Conservation (phyloP, 495 filamentous ascomycete genomes). For the Daldinia childiae region DNA sequence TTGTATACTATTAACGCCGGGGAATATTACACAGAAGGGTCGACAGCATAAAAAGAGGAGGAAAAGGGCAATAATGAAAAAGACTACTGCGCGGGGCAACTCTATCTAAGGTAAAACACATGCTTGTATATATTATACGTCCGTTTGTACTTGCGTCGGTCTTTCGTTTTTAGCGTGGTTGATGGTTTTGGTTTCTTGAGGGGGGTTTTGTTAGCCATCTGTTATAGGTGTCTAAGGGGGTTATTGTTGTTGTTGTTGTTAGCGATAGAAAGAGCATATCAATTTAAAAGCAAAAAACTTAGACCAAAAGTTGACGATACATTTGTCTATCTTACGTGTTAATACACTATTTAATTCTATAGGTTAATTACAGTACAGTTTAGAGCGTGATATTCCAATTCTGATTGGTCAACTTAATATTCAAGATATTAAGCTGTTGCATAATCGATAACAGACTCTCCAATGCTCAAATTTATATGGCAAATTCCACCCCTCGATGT, state of each 20-base stretch:
- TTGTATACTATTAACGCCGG: conserved; percentile 30
- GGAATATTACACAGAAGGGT: conserved; percentile 16
- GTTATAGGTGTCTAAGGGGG: background rate
- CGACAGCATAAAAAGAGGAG: conserved; percentile 24
- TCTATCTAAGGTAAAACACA: conserved; percentile 31
- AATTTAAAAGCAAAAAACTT: conserved; percentile 27
- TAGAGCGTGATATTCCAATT: background rate
- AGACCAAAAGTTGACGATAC: background rate
- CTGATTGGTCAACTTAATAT: conserved; percentile 11
- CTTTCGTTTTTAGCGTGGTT: conserved; percentile 15
- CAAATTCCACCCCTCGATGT: background rate
- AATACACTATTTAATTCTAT: too few species aligned
- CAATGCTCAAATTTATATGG: conserved; percentile 26
- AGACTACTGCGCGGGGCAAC: conserved; percentile 31
- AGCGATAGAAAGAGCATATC: conserved; percentile 29
- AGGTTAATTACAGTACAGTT: background rate
- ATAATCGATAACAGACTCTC: conserved; percentile 41
- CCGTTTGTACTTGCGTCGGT: conserved; percentile 18
- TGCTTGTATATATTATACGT: conserved; percentile 41
- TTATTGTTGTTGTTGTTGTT: too few species aligned
- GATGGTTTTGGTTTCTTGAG: conserved; percentile 16
- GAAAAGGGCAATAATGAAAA: conserved; percentile 25
- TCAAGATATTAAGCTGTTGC: conserved; percentile 10
- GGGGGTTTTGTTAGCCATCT: conserved; percentile 4
- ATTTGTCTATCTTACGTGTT: too few species aligned